Evolutionary conservation across 192 early-diverging fungal species (phyloP).

Genomic region (Fimicolochytrium jonesii): DNA sequence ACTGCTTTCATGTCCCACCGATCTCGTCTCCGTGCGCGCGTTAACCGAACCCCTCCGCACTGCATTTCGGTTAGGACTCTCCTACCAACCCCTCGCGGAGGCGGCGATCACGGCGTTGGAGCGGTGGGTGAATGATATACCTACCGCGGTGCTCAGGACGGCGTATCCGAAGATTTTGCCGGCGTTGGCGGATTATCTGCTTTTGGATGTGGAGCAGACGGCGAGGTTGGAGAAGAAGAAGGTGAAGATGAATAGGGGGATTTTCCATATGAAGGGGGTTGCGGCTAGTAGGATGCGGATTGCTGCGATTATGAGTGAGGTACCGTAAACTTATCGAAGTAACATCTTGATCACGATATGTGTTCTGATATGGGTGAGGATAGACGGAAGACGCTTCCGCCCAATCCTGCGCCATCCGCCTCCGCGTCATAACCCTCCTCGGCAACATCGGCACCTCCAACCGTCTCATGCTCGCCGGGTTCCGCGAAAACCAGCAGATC

Average conservation of each 20-base stretch:
- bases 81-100: slow-evolving; percentile 56
- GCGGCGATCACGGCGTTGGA: slow-evolving; percentile 63
- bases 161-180: slow-evolving; percentile 53
- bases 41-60: slow-evolving; percentile 57
- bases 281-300: neutral
- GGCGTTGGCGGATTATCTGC: slow-evolving; percentile 61
- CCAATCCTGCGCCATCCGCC: slow-evolving; percentile 50
- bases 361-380: too few species aligned
- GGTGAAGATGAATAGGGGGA: neutral
- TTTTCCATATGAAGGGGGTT: slow-evolving; percentile 1
- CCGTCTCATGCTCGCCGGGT: slow-evolving; percentile 16
- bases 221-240: slow-evolving; percentile 14
- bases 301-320: too few species aligned
- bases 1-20: slow-evolving; percentile 56
- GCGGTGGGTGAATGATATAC: slow-evolving; percentile 34
- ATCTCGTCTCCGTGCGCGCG: slow-evolving; percentile 46
- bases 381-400: slow-evolving; percentile 18
- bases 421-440: slow-evolving; percentile 57
- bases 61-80: slow-evolving; percentile 63
- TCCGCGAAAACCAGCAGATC: slow-evolving; percentile 24
- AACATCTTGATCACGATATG: too few species aligned
- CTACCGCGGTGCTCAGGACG: slow-evolving; percentile 13
- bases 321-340: too few species aligned
- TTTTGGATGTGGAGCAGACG: slow-evolving; percentile 36
- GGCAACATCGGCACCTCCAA: slow-evolving; percentile 62